Conservation (phyloP, 768 basidiomycete species). For the Kwoniella heveanensis region DNA sequence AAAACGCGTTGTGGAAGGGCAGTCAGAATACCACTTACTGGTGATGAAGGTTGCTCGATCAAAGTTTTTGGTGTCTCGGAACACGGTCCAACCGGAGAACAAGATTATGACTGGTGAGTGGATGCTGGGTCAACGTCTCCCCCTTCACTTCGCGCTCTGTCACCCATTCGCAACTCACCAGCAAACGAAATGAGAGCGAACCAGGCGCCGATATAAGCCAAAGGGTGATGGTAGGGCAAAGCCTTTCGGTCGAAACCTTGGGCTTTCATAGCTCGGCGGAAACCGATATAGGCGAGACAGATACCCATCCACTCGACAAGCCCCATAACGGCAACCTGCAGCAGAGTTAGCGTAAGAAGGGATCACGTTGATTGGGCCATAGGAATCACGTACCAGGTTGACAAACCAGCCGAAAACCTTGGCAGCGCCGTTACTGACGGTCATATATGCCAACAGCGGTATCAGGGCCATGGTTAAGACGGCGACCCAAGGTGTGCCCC, state of each 20-base stretch:
- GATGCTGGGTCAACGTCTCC: too few species aligned
- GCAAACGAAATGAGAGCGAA: constrained; percentile 51
- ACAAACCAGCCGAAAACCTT: constrained; percentile 75
- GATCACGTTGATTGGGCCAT: too few species aligned
- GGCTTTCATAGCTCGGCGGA: constrained; percentile 73
- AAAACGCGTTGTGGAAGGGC: background rate
- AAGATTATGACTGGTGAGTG: constrained; percentile 51
- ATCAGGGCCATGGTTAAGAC: constrained; percentile 11
- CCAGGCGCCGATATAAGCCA: constrained; percentile 50
- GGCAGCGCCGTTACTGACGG: constrained; percentile 66
- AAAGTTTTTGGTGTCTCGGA: constrained; percentile 61
- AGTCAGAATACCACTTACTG: constrained; percentile 44
- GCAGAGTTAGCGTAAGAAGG: background rate
- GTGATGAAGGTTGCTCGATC: constrained; percentile 70
- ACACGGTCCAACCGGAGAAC: constrained; percentile 58
- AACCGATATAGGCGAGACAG: constrained; percentile 73
- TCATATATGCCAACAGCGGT: constrained; percentile 69
- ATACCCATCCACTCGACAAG: constrained; percentile 81
- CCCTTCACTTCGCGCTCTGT: too few species aligned
- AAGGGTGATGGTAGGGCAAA: constrained; percentile 71
- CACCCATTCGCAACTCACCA: constrained; percentile 14
- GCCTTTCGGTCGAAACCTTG: constrained; percentile 74
- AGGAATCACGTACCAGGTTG: constrained; percentile 60
- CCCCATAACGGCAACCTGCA: constrained; percentile 57
- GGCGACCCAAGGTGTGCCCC: constrained; percentile 17